Evolutionary conservation across 371 early-diverging fungal species (phyloP).

Genomic region (Rhizopus sp.): DNA sequence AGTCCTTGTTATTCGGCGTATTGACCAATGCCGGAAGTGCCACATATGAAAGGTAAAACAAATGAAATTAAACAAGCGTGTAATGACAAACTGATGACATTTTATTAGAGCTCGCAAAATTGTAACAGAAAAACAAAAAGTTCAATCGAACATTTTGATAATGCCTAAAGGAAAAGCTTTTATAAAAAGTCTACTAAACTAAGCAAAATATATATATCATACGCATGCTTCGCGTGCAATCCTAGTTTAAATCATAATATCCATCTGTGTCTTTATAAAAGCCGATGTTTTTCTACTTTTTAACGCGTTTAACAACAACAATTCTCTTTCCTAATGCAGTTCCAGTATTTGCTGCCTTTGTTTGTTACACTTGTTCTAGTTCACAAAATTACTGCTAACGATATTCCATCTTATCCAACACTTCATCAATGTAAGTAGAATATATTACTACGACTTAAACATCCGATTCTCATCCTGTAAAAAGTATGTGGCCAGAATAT

Average conservation of each 20-base stretch:
- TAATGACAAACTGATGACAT: not conserved
- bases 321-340: not conserved
- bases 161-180: not conserved
- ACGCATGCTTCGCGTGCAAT: too few species aligned
- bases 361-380: not conserved
- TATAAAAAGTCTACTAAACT: not conserved
- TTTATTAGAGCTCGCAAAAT: constrained; percentile 17
- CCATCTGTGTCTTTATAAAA: too few species aligned
- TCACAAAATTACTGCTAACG: not conserved
- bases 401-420: constrained; percentile 1
- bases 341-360: not conserved
- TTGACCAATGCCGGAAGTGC: constrained; percentile 44
- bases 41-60: constrained; percentile 45
- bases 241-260: too few species aligned
- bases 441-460: not conserved
- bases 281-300: too few species aligned
- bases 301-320: too few species aligned
- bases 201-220: not conserved
- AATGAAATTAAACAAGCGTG: not conserved
- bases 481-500: constrained; percentile 44
- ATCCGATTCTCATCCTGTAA: not conserved
- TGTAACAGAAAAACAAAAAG: constrained; percentile 22
- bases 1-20: constrained; percentile 48
- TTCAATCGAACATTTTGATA: constrained; percentile 20
- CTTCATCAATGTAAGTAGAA: constrained; percentile 17